A percentile compares a stretch with the other conserved stretches of the same genome.
Conservation (phyloP, 2,329 filamentous ascomycete species). For the Huntiella bhutanensis region DNA sequence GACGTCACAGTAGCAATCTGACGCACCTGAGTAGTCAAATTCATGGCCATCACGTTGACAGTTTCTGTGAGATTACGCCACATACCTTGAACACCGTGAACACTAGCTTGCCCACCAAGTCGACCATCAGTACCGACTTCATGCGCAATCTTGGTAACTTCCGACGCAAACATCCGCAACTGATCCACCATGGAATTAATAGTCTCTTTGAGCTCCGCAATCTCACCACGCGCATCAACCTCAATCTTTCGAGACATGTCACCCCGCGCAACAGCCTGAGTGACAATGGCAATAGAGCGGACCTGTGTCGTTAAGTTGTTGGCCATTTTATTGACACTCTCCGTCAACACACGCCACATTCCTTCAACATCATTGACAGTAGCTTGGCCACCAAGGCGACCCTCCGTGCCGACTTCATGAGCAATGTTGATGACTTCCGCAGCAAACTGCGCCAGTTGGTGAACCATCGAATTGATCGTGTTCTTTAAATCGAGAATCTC, state of each 20-base stretch:
- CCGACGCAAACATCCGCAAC: conserved; percentile 62
- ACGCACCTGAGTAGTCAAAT: conserved; percentile 72
- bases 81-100: conserved; percentile 70
- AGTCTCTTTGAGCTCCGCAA: conserved; percentile 64
- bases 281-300: conserved; percentile 69
- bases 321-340: conserved; percentile 61
- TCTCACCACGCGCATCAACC: conserved; percentile 62
- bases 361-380: conserved; percentile 91
- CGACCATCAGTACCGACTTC: conserved; percentile 75
- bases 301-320: conserved; percentile 70
- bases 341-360: conserved; percentile 89
- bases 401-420: conserved; percentile 30
- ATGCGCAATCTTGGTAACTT: conserved; percentile 65
- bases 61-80: conserved; percentile 78
- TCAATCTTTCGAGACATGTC: conserved; percentile 74
- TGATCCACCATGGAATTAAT: conserved; percentile 86
- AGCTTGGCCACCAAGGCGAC: conserved; percentile 36
- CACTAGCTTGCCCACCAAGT: conserved; percentile 63
- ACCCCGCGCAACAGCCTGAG: conserved; percentile 64
- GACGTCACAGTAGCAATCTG: conserved; percentile 78
- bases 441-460: conserved; percentile 66
- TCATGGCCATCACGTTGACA: conserved; percentile 76
- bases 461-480: conserved; percentile 80
- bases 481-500: conserved; percentile 71
- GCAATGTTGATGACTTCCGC: conserved; percentile 70